phyloP scores from a whole-genome alignment of 768 basidiomycete species.

The Mycena belliarum region DNA sequence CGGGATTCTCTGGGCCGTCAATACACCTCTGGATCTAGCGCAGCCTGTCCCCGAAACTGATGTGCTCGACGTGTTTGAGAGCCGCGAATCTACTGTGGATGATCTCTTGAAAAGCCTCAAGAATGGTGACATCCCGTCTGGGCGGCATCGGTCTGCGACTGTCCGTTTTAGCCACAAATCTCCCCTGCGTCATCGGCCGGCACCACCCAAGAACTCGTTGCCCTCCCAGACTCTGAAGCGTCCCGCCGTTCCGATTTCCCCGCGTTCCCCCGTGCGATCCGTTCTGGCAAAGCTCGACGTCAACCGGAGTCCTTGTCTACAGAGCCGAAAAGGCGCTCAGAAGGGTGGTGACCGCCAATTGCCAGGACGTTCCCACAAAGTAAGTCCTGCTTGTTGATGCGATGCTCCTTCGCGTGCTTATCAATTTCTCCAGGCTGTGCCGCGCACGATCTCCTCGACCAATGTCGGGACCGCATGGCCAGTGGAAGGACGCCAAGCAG shows the following conservation, averaged over 20 bases:
- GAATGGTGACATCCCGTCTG: conserved; percentile 18
- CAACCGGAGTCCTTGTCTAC: neutral
- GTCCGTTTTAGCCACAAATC: conserved; percentile 3
- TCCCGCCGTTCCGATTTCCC: neutral
- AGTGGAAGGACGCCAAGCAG: neutral
- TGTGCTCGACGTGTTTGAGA: conserved; percentile 21
- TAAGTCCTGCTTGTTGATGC: neutral
- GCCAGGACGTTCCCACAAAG: neutral
- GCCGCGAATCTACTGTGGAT: conserved; percentile 31
- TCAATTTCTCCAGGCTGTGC: neutral
- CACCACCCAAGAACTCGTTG: neutral
- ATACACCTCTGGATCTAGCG: conserved; percentile 32
- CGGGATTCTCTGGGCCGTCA: conserved; percentile 33
- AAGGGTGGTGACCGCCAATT: neutral
- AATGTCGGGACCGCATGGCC: neutral
- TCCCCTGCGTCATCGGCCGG: neutral
- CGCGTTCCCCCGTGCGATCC: neutral
- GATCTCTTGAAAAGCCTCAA: conserved; percentile 30
- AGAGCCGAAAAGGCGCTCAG: neutral
- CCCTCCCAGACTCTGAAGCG: neutral
- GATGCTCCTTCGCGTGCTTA: neutral
- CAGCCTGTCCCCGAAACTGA: conserved; percentile 22
- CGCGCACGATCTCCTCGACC: neutral
- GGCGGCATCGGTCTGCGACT: conserved; percentile 11
- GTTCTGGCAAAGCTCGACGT: conserved; percentile 9